phyloP scores from a whole-genome alignment of 495 filamentous ascomycete species.

The Pyrenula aspistea region DNA sequence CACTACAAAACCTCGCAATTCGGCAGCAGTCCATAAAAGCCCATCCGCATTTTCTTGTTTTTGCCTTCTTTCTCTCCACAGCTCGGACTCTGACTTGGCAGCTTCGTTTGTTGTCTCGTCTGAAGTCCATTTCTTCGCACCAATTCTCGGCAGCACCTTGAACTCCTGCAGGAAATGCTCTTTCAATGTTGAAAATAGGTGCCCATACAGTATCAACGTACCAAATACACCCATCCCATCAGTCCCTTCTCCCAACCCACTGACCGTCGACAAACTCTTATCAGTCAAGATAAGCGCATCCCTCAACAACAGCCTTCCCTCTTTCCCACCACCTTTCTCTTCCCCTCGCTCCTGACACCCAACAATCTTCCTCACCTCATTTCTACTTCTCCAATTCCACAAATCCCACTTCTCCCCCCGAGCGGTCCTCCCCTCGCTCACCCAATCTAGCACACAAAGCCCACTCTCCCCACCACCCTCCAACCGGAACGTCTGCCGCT shows the following conservation, averaged over 20 bases:
- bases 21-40: conserved; percentile 77
- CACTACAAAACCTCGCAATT: conserved; percentile 70
- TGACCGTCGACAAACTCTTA: conserved; percentile 11
- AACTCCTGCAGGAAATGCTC: conserved; percentile 69
- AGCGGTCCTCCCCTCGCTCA: conserved; percentile 73
- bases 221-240: conserved; percentile 55
- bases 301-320: conserved; percentile 57
- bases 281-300: conserved; percentile 70
- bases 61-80: conserved; percentile 29
- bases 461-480: conserved; percentile 41
- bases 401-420: conserved; percentile 88
- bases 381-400: conserved; percentile 60
- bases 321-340: conserved; percentile 16
- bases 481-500: conserved; percentile 65
- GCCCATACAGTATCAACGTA: conserved; percentile 72
- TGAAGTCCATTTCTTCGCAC: conserved; percentile 64
- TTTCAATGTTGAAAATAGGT: conserved; percentile 50
- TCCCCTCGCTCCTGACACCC: neutral
- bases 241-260: conserved; percentile 23
- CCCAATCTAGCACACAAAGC: conserved; percentile 85
- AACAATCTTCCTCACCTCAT: conserved; percentile 61
- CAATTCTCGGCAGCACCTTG: conserved; percentile 62
- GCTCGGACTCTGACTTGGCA: conserved; percentile 22
- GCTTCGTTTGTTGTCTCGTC: conserved; percentile 13
- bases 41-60: conserved; percentile 41